phyloP scores from a whole-genome alignment of 2,329 filamentous ascomycete genomes.

The Lachnellula hyalina region DNA sequence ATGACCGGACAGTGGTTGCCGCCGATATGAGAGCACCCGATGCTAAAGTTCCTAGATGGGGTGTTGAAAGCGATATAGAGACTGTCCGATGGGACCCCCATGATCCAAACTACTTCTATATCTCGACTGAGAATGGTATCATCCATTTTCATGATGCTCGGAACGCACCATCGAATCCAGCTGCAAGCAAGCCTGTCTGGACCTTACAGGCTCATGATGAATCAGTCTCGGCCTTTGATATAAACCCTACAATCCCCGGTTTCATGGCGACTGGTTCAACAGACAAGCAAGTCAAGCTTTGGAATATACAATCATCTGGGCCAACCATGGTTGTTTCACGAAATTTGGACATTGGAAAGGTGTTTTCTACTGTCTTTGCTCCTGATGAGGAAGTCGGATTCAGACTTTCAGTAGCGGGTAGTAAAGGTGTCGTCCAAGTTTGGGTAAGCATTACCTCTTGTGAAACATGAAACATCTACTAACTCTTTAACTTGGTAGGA shows the following conservation, averaged over 20 bases:
- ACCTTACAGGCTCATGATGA: constrained; percentile 93
- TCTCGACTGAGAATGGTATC: constrained; percentile 86
- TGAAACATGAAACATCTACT: constrained; percentile 2
- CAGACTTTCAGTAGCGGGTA: constrained; percentile 86
- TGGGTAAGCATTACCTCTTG: constrained; percentile 59
- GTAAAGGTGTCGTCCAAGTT: constrained; percentile 85
- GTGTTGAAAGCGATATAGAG: constrained; percentile 94
- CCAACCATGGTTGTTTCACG: constrained; percentile 88
- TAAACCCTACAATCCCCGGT: constrained; percentile 84
- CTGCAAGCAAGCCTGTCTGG: constrained; percentile 81
- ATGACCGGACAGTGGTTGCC: constrained; percentile 90
- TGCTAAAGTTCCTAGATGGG: constrained; percentile 76
- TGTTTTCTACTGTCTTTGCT: constrained; percentile 87
- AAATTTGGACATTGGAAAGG: constrained; percentile 88
- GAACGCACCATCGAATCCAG: constrained; percentile 65
- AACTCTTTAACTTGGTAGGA: constrained; percentile 19
- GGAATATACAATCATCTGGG: constrained; percentile 78
- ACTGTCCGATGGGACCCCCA: constrained; percentile 90
- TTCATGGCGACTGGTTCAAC: constrained; percentile 91
- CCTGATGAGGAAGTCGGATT: constrained; percentile 89
- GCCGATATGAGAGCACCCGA: constrained; percentile 94
- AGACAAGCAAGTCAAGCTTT: constrained; percentile 93
- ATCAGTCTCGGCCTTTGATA: constrained; percentile 84
- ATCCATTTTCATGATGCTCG: constrained; percentile 90
- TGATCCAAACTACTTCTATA: constrained; percentile 88